These are phyloP conservation scores for Termitomyces sp. DNA, from an alignment of 768 basidiomycete genomes.

Conservation along the genomic window DNA sequence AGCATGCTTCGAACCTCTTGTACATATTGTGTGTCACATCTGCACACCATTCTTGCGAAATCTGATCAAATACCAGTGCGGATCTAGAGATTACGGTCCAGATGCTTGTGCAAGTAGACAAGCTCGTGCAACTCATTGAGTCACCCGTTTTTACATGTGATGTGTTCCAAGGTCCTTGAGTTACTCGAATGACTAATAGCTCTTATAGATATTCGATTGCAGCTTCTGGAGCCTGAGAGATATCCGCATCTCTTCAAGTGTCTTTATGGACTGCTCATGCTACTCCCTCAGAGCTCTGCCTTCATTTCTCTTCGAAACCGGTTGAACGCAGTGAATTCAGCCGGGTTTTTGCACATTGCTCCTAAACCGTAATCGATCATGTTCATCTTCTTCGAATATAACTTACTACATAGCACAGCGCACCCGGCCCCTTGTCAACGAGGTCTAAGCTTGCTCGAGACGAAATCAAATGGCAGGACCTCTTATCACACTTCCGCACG, in stretches of 20 bases:
- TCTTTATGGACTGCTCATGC: conserved; percentile 94
- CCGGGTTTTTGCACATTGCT: conserved; percentile 88
- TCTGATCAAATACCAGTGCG: conserved; percentile 46
- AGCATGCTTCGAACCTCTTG: conserved; percentile 94
- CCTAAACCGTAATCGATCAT: conserved; percentile 64
- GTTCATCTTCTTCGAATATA: background rate
- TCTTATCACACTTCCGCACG: conserved; percentile 85
- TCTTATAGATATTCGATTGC: conserved; percentile 70
- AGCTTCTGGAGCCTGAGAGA: conserved; percentile 94
- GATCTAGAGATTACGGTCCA: conserved; percentile 96
- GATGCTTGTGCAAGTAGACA: conserved; percentile 94
- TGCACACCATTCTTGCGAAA: background rate
- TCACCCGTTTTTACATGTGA: conserved; percentile 97
- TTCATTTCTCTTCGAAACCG: conserved; percentile 94
- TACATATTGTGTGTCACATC: conserved; percentile 73
- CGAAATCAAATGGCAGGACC: conserved; percentile 97
- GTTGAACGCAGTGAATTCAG: conserved; percentile 89
- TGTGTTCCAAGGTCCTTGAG: conserved; percentile 14
- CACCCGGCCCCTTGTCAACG: conserved; percentile 34
- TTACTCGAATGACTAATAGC: background rate
- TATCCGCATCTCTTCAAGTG: conserved; percentile 97
- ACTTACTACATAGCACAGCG: conserved; percentile 13
- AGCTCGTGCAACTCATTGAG: conserved; percentile 95
- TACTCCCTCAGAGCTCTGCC: conserved; percentile 93
- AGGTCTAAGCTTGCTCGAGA: conserved; percentile 78